Evolutionary conservation across 139 green algal genomes (phyloP).

Genomic region (Chlorella sp.): DNA sequence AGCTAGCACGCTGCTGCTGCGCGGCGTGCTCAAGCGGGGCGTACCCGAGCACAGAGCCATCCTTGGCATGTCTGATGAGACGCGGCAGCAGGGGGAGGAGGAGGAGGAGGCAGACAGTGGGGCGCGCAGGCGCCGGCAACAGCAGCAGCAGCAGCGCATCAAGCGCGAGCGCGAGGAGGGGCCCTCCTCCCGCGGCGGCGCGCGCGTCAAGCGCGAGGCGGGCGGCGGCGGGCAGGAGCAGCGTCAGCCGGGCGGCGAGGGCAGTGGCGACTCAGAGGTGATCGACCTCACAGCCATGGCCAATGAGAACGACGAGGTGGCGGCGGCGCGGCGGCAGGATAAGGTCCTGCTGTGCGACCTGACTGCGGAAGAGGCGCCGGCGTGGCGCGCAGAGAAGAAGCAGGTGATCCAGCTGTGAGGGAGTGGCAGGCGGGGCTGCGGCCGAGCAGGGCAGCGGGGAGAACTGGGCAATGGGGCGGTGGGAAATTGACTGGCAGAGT

Average conservation of each 20-base stretch:
- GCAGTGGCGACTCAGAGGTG: neutral
- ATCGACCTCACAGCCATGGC: conserved; percentile 6
- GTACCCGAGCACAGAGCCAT: conserved; percentile 1
- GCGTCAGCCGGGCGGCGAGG: neutral
- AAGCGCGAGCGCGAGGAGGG: too few relatives aligned
- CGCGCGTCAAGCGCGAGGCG: too few relatives aligned
- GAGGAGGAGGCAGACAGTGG: neutral
- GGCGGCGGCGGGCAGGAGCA: too few relatives aligned
- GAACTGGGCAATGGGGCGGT: too few relatives aligned
- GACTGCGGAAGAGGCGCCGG: conserved; percentile 5
- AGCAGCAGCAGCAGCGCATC: neutral
- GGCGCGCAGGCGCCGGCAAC: neutral
- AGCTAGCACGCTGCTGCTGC: conserved; percentile 6
- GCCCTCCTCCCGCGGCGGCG: too few relatives aligned
- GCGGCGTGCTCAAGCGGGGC: neutral
- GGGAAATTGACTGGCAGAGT: too few relatives aligned
- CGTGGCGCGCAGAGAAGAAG: conserved; percentile 6
- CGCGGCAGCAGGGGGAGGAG: neutral
- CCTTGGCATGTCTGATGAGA: neutral
- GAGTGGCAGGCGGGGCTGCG: neutral
- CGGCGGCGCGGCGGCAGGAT: neutral
- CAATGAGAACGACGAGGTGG: neutral
- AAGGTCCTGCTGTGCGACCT: conserved; percentile 8
- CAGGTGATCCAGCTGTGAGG: neutral
- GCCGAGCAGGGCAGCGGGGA: neutral